phyloP scores from a whole-genome alignment of 1,139 yeast species.

The Geotrichum candidum region DNA sequence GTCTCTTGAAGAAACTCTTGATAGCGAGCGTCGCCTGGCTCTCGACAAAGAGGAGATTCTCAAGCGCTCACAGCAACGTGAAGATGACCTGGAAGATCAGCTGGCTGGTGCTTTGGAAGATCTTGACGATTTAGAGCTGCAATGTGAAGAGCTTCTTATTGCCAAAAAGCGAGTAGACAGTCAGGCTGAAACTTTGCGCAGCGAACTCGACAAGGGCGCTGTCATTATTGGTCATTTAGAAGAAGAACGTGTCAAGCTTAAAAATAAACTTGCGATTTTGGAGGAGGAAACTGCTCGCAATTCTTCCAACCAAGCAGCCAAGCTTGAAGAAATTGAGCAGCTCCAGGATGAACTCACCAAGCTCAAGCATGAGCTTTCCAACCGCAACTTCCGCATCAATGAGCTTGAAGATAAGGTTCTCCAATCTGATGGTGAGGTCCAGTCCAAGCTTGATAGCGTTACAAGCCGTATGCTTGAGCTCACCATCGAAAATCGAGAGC shows the following conservation, averaged over 20 bases:
- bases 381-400: constrained; percentile 36
- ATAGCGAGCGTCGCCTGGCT: constrained; percentile 39
- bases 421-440: constrained; percentile 36
- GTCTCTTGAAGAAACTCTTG: constrained; percentile 35
- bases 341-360: constrained; percentile 31
- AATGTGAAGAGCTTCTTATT: constrained; percentile 35
- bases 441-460: constrained; percentile 23
- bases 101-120: constrained; percentile 35
- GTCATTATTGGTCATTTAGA: constrained; percentile 32
- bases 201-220: constrained; percentile 35
- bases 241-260: constrained; percentile 31
- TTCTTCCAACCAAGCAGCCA: constrained; percentile 18
- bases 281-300: constrained; percentile 27
- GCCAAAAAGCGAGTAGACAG: constrained; percentile 36
- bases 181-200: constrained; percentile 30
- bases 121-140: constrained; percentile 36
- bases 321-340: constrained; percentile 19
- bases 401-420: constrained; percentile 35
- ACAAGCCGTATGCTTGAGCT: constrained; percentile 42
- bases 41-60: constrained; percentile 42
- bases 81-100: constrained; percentile 39
- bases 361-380: constrained; percentile 22
- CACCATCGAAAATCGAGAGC: constrained; percentile 45
- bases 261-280: constrained; percentile 23
- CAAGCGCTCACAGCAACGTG: constrained; percentile 37